phyloP scores from a whole-genome alignment of 805 yeast species.

The Spathaspora hagerdaliae region DNA sequence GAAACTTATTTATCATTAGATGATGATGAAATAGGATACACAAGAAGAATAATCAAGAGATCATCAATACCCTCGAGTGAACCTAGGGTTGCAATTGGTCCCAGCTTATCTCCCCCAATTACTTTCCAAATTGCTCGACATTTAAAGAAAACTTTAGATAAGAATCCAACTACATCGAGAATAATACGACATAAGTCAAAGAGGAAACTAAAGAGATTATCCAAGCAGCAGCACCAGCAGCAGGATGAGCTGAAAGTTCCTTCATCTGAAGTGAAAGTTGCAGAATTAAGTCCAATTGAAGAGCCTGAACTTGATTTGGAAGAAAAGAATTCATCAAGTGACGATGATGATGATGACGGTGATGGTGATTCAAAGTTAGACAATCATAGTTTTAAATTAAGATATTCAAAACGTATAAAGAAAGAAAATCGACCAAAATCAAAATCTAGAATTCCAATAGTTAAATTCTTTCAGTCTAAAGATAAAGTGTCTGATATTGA shows the following conservation, averaged over 20 bases:
- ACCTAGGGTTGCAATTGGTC: neutral
- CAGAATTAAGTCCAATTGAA: neutral
- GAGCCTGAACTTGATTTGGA: neutral
- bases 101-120: conserved; percentile 30
- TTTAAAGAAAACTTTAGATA: conserved; percentile 12
- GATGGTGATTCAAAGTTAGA: neutral
- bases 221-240: neutral
- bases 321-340: neutral
- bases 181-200: neutral
- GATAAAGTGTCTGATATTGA: conserved; percentile 2
- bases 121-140: conserved; percentile 22
- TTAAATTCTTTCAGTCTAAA: conserved; percentile 10
- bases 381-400: neutral
- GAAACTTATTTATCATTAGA: conserved; percentile 20
- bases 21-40: conserved; percentile 18
- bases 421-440: conserved; percentile 1
- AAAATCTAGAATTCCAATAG: conserved; percentile 9
- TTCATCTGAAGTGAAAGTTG: neutral
- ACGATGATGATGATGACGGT: neutral
- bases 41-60: conserved; percentile 15
- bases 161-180: neutral
- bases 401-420: conserved; percentile 1
- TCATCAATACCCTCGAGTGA: neutral
- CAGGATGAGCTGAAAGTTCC: neutral
- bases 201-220: neutral